Evolutionary conservation across 805 yeast genomes (phyloP), one percentile per base, ranked within the genome.

Genomic region (Tetrapisispora fleetii): DNA sequence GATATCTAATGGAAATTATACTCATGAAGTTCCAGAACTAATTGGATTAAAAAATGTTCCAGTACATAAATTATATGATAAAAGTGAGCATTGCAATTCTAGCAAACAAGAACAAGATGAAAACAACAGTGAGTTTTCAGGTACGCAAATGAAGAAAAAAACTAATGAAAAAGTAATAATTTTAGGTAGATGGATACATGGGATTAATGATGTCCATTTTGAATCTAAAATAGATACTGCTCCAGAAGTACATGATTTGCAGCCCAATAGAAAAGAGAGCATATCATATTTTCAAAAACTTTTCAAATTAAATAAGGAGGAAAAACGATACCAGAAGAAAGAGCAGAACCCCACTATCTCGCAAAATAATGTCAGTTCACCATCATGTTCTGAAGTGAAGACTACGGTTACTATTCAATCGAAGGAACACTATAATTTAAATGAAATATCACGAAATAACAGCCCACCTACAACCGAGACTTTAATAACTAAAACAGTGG

Each of bases 401-500:
- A 38, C 8, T 22, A 18, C 21, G 11, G 41, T 4, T 22, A 10
- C 13, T 4, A 5, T 9, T 38, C 28, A 37, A 8, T 10, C 38
- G 6, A 36, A 18, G 4, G 19, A 11, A 36, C 21, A 17, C 4
- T 13, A 36, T 22, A 16, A 38, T 13, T 19, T 14, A 38, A 38
- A 10, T 3, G 41, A 24, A 21, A 8, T 13, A 32, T 14, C 35
- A 13, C 35, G n/a, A 13, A 32, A 32, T 6, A 32, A 32, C 35
- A 32, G 16, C 35, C 10, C n/a, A 32, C 38, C 19, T 36, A 7
- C 19, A 10, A 4, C 19, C 4, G 19, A 36, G 19, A 18, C 11
- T 10, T 7, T 5, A 13, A 19, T 9, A 18, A 13, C 28, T 11
- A 27, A 24, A 18, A 22, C 33, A 27, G 7, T 37, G 14, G 97